Evolutionary conservation across 2,329 filamentous ascomycete species (phyloP).

Genomic region (Alternaria viburni): DNA sequence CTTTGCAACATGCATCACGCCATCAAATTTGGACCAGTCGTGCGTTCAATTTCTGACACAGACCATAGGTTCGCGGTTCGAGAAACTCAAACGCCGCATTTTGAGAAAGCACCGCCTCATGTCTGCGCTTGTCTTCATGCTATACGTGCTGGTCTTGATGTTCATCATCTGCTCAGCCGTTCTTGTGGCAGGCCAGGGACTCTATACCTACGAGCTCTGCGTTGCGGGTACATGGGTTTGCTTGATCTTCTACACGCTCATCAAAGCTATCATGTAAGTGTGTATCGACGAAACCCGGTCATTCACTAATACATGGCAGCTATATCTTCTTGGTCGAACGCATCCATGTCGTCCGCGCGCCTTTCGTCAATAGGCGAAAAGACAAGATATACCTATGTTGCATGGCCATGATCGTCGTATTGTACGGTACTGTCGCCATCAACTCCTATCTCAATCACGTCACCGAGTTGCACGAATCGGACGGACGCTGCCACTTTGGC

Average conservation of each 20-base stretch:
- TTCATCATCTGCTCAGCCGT: conserved; percentile 29
- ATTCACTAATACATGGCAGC: conserved; percentile 2
- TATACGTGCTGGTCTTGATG: conserved; percentile 24
- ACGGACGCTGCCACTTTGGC: conserved; percentile 47
- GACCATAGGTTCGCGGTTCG: not conserved
- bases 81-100: not conserved
- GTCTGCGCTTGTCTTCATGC: conserved; percentile 18
- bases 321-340: conserved; percentile 51
- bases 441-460: conserved; percentile 38
- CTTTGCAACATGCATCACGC: not conserved
- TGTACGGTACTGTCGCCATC: conserved; percentile 31
- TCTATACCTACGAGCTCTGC: conserved; percentile 35
- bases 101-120: conserved; percentile 20
- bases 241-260: conserved; percentile 44
- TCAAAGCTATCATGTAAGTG: conserved; percentile 36
- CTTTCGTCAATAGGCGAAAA: conserved; percentile 34
- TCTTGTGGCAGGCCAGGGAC: conserved; percentile 36
- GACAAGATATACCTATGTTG: conserved; percentile 44
- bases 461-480: conserved; percentile 29
- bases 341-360: conserved; percentile 44
- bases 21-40: not conserved
- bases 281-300: no score
- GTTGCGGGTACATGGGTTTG: conserved; percentile 45
- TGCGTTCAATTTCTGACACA: not conserved
- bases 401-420: conserved; percentile 26